These are phyloP conservation scores for Millerozyma acaciae DNA, from an alignment of 805 yeast genomes.

Conservation along the genomic window DNA sequence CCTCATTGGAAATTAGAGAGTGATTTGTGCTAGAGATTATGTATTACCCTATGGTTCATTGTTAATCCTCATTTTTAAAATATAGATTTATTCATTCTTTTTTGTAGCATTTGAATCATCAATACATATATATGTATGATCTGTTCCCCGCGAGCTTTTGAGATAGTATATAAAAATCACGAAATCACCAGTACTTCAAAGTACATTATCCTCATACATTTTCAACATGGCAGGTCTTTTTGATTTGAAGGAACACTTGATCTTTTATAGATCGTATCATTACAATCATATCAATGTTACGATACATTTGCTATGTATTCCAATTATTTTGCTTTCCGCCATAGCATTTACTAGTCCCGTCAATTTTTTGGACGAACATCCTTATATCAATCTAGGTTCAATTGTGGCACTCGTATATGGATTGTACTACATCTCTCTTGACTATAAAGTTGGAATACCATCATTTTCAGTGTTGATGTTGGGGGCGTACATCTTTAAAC, in stretches of 20 bases:
- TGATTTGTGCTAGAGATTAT: too few species aligned
- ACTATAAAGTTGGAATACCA: slow-evolving; percentile 39
- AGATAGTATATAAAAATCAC: too few species aligned
- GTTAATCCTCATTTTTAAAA: too few species aligned
- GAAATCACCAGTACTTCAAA: too few species aligned
- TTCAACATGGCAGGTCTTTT: slow-evolving; percentile 28
- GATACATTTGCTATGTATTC: slow-evolving; percentile 79
- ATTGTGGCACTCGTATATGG: slow-evolving; percentile 46
- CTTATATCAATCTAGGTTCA: slow-evolving; percentile 45
- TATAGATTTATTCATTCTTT: too few species aligned
- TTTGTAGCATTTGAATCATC: too few species aligned
- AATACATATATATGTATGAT: too few species aligned
- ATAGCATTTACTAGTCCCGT: slow-evolving; percentile 36
- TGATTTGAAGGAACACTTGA: slow-evolving; percentile 35
- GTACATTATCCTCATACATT: too few species aligned
- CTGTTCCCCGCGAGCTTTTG: too few species aligned
- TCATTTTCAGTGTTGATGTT: slow-evolving; percentile 20
- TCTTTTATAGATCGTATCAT: slow-evolving; percentile 48
- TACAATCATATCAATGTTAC: slow-evolving; percentile 57
- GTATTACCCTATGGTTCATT: too few species aligned
- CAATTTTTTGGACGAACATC: slow-evolving; percentile 14
- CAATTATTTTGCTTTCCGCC: slow-evolving; percentile 61
- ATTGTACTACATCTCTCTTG: slow-evolving; percentile 56
- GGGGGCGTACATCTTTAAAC: slow-evolving; percentile 20
- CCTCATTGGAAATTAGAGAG: slow-evolving; percentile 49